phyloP scores from a whole-genome alignment of 257 asterid species.

The Plectranthus barbatus region DNA sequence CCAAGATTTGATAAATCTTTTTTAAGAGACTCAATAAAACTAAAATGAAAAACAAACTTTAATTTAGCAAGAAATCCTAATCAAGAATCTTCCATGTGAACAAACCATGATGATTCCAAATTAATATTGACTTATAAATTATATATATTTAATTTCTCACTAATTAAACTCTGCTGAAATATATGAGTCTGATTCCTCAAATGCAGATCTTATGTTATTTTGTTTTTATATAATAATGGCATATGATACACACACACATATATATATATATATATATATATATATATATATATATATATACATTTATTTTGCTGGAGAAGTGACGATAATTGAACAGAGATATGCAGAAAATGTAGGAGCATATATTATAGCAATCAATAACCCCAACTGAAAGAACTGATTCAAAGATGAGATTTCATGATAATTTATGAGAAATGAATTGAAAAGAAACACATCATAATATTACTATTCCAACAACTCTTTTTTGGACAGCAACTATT shows the following conservation, averaged over 20 bases:
- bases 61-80: not conserved
- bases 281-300: no score
- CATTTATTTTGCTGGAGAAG: no score
- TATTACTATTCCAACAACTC: slow-evolving; percentile 5
- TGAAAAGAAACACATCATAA: not conserved
- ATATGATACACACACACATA: not conserved
- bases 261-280: no score
- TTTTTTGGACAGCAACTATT: not conserved
- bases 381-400: not conserved
- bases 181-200: not conserved
- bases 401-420: slow-evolving; percentile 1
- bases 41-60: slow-evolving; percentile 4
- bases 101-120: no score
- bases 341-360: not conserved
- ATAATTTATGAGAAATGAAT: slow-evolving; percentile 10
- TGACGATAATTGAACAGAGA: not conserved
- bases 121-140: no score
- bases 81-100: not conserved
- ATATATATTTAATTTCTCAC: no score
- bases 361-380: not conserved
- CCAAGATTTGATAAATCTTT: slow-evolving; percentile 7
- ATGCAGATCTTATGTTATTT: not conserved
- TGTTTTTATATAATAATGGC: not conserved
- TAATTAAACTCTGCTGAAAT: no score
- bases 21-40: not conserved